Base-by-base conservation (phyloP, 495 filamentous ascomycete genomes). In the Aspergillus hancockii region DNA sequence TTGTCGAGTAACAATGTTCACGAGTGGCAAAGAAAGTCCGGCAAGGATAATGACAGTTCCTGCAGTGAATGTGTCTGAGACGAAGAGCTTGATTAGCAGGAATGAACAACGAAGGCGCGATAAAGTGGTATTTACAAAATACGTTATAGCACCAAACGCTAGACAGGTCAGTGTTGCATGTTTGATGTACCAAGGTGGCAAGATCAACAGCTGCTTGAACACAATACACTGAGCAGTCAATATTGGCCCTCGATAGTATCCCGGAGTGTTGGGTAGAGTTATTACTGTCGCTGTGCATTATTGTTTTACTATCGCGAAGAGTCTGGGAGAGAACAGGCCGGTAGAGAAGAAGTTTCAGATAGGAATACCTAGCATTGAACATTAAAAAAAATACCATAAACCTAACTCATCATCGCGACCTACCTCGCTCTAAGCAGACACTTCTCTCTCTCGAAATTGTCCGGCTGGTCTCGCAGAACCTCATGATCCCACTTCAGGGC, bases 81-180 rank as follows among this genome's bases (percentile, higher is more conserved):
- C 0, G 2, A 38, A 47, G 19, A 40, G 23, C 14, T 6, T 3
- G n/a, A 0, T 41, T 30, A 36, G 34, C 13, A 36, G 12, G 2
- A 36, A 5, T 36, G 8, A 14, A 36, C 1, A 14, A 4, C 34
- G 3, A 10, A 2, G 34, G 8, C 13, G 2, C 12, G 13, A 14
- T 10, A 36, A 5, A 12, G 1, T 1, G 1, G 1, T n/a, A 23
- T 56, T 50, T 43, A 66, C 63, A 66, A 36, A 63, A 66, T 1
- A 63, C 41, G 31, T 60, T 63, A 23, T 66, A 63, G 25, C 57
- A 63, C 64, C 64, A 66, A 12, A 55, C 60, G 23, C 54, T 58
- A 8, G 60, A 18, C 30, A 47, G 41, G 12, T 49, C 43, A 1
- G 59, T 59, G 41, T 41, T 40, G 18, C 53, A 54, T 10, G 55